phyloP scores from a whole-genome alignment of 2,329 filamentous ascomycete genomes.

The Paraphoma sp. region DNA sequence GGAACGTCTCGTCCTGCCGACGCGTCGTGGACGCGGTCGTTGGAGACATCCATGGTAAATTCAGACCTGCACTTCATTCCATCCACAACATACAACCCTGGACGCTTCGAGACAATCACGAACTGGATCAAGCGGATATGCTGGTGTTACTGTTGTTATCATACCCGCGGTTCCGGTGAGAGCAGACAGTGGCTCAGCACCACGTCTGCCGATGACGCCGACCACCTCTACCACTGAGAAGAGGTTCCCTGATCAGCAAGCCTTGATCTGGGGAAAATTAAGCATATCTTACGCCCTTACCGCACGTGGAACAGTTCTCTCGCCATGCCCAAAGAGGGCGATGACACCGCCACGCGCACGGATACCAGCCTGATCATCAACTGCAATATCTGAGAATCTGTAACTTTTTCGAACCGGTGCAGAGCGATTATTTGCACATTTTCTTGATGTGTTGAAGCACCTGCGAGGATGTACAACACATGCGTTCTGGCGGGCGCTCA shows the following conservation, averaged over 20 bases:
- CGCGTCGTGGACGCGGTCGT: too few species aligned
- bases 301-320: constrained; percentile 25
- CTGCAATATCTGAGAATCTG: constrained; percentile 1
- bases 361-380: constrained; percentile 11
- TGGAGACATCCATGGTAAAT: too few species aligned
- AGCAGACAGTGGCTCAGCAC: constrained; percentile 17
- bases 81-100: too few species aligned
- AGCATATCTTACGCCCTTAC: constrained; percentile 31
- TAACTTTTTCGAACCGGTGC: background rate
- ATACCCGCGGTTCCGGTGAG: constrained; percentile 1
- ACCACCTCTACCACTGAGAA: constrained; percentile 7
- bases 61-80: too few species aligned
- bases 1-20: too few species aligned
- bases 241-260: constrained; percentile 31
- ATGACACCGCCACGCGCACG: constrained; percentile 32
- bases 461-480: constrained; percentile 10
- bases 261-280: constrained; percentile 32
- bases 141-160: background rate
- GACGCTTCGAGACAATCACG: too few species aligned
- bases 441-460: background rate
- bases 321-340: constrained; percentile 33
- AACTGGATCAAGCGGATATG: background rate
- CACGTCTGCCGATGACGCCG: constrained; percentile 3
- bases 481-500: constrained; percentile 12
- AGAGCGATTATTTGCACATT: background rate